Percentiles rank a stretch among this genome's conserved stretches.
Conservation (phyloP, 345 rosid genomes). For the Melastoma malabathricum region DNA sequence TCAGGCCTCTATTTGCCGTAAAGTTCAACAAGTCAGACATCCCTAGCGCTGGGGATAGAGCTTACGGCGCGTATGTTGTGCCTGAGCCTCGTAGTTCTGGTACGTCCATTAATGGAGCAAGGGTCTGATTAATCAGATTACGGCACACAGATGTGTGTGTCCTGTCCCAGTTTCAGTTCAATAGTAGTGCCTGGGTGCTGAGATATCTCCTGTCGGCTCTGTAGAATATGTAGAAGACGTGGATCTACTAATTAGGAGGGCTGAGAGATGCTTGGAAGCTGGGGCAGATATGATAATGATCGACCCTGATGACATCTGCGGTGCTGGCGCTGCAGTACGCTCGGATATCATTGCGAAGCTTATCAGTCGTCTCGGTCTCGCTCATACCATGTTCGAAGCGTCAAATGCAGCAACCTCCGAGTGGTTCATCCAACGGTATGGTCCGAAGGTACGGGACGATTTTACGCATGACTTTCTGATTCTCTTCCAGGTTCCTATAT, state of each 20-base stretch:
- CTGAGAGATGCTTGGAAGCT: conserved; percentile 91
- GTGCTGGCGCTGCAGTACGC: conserved; percentile 39
- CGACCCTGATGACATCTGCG: conserved; percentile 79
- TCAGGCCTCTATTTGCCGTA: conserved; percentile 65
- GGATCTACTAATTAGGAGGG: conserved; percentile 71
- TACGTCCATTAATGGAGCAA: conserved; percentile 6
- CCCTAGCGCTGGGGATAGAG: conserved; percentile 40
- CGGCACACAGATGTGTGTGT: too few species aligned
- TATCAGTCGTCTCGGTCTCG: conserved; percentile 72
- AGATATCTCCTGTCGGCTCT: conserved; percentile 1
- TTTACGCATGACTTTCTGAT: background rate
- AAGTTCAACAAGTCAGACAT: conserved; percentile 69
- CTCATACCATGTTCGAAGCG: conserved; percentile 93
- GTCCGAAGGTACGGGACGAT: conserved; percentile 45
- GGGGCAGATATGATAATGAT: conserved; percentile 94
- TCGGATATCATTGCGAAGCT: conserved; percentile 70
- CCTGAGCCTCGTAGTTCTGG: conserved; percentile 64
- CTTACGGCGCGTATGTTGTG: conserved; percentile 66
- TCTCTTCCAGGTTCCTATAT: background rate
- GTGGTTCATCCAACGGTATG: conserved; percentile 74
- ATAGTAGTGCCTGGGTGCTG: too few species aligned
- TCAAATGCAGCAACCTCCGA: conserved; percentile 54
- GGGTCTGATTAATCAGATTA: too few species aligned
- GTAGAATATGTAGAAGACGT: conserved; percentile 74
- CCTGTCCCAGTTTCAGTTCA: too few species aligned